Percentiles rank a stretch among this genome's conserved stretches.
These are phyloP conservation scores for Clitopilus passeckerianus DNA, from an alignment of 768 basidiomycete genomes.

Conservation along the genomic window DNA sequence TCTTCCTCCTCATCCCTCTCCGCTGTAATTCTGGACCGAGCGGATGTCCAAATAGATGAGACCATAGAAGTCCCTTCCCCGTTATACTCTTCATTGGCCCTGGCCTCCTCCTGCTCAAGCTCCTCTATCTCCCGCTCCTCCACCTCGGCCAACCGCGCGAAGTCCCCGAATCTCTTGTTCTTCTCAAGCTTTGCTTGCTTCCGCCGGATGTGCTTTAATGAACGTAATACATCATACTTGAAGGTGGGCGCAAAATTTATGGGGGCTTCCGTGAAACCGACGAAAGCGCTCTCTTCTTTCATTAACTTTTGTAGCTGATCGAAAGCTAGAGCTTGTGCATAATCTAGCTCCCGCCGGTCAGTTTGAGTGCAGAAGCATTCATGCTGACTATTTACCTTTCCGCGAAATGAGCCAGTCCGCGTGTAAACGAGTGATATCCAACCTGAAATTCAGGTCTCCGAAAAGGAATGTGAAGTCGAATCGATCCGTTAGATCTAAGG, in stretches of 20 bases:
- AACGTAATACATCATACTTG: constrained; percentile 80
- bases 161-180: constrained; percentile 24
- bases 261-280: constrained; percentile 72
- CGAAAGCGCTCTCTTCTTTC: constrained; percentile 60
- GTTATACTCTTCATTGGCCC: constrained; percentile 33
- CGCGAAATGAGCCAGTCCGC: constrained; percentile 91
- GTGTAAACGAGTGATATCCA: constrained; percentile 85
- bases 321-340: constrained; percentile 80
- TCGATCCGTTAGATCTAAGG: constrained; percentile 72
- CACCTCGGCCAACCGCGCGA: constrained; percentile 26
- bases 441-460: constrained; percentile 89
- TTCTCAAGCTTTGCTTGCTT: constrained; percentile 29
- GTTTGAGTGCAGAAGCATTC: not conserved
- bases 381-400: constrained; percentile 42
- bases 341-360: constrained; percentile 44
- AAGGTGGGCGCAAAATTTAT: constrained; percentile 93
- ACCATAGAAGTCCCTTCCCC: constrained; percentile 47
- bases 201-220: constrained; percentile 45
- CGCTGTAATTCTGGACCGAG: constrained; percentile 31
- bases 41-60: constrained; percentile 47
- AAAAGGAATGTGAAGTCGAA: constrained; percentile 89
- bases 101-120: constrained; percentile 32
- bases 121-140: constrained; percentile 31
- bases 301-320: constrained; percentile 85
- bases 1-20: constrained; percentile 29